A percentile compares a stretch with the other conserved stretches of the same genome.
Conservation (phyloP, 2,329 filamentous ascomycete species). For the Pestalotiopsis sp. region DNA sequence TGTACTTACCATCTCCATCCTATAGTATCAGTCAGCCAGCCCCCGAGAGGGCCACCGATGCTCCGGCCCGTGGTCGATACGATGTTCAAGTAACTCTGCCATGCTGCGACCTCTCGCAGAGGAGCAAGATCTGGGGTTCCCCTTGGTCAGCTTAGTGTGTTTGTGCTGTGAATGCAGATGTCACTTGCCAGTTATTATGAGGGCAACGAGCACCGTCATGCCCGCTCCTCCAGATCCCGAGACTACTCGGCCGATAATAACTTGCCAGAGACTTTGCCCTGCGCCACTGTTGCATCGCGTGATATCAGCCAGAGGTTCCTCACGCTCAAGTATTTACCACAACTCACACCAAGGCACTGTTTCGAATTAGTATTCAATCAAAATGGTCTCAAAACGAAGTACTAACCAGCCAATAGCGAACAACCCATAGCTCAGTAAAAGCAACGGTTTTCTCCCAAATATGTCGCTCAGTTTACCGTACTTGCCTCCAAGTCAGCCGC, state of each 20-base stretch:
- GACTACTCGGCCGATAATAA: constrained; percentile 11
- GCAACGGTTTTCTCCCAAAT: constrained; percentile 27
- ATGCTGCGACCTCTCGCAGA: constrained; percentile 53
- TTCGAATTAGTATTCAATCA: background rate
- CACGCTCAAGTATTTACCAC: background rate
- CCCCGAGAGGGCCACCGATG: constrained; percentile 59
- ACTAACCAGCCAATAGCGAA: constrained; percentile 29
- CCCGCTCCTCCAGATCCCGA: constrained; percentile 11
- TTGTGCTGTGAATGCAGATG: background rate
- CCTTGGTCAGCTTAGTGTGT: background rate
- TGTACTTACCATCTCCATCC: constrained; percentile 64
- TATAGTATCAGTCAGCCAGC: constrained; percentile 61
- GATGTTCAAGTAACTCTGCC: constrained; percentile 57
- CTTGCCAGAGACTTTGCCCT: constrained; percentile 9
- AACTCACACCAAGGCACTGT: constrained; percentile 11
- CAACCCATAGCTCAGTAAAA: constrained; percentile 29
- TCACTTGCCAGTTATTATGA: background rate
- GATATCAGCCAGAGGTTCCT: background rate
- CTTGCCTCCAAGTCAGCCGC: constrained; percentile 15
- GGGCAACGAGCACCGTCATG: background rate
- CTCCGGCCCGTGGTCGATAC: constrained; percentile 53
- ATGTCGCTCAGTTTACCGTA: constrained; percentile 33
- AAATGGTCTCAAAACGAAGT: background rate
- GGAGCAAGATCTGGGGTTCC: constrained; percentile 48
- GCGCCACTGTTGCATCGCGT: background rate